Base-by-base conservation (phyloP, 371 early-diverging fungal species). In the Mucor racemosus region DNA sequence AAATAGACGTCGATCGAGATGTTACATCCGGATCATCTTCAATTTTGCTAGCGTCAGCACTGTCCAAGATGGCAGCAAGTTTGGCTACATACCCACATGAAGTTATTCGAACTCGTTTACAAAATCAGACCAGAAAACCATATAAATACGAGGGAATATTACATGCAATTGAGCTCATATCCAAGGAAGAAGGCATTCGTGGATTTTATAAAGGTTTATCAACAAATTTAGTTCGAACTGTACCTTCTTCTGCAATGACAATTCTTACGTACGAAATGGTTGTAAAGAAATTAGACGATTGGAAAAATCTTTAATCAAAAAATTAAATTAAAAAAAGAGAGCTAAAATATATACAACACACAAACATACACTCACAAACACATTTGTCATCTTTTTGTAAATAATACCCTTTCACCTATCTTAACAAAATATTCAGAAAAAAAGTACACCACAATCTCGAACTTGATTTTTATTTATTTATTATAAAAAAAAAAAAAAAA, bases 171-270 rank as follows among this genome's bases (percentile, higher is more conserved):
- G 74, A 81, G 60, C 69, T 90, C 19, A 95, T 97, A 31, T 77
- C 82, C 21, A 57, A 58, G 5, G 94, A 96, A 68, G 98, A 96
- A 72, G 95, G 95, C 0, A 67, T 82, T 35, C 69, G 85, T 3
- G 96, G 93, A 1, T 93, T 96, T 65, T 97, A 97, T 75, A 90
- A 89, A 66, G 98, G 98, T 4, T 82, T 97, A 77, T 76, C 88
- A 0, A 93, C 96, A 39, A 96, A 95, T 72, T 69, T 97, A 42
- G 74, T 97, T 40, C 84, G 97, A 64, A 96, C 95, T 0, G 94
- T 97, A 4, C 98, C 98, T 10, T 89, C 94, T 9, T 88, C 93
- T 60, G 94, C 94, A 60, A 69, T 97, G 70, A 94, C 96, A 1
- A 86, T 97, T 58, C 81, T 94, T 67, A 95, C 95, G 7, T 97